Conservation (phyloP, 139 green algal genomes). For the Chlorella sorokiniana region DNA sequence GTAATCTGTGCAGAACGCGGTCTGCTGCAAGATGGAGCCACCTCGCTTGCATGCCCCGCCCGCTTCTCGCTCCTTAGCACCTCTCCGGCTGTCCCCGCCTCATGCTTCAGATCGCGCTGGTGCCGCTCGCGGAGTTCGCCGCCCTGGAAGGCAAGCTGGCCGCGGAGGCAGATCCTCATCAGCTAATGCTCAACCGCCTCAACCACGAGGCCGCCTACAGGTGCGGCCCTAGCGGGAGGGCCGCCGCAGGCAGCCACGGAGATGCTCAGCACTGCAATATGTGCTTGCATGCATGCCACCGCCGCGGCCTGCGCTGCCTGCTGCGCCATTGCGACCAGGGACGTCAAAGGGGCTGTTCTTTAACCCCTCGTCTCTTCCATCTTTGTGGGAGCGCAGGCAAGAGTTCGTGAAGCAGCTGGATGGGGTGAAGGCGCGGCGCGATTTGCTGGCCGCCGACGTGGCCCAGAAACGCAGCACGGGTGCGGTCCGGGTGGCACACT, state of each 20-base stretch:
- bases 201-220: slow-evolving; percentile 36
- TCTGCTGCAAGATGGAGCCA: not conserved
- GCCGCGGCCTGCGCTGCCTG: not conserved
- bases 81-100: not conserved
- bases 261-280: too few relatives aligned
- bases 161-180: slow-evolving; percentile 21
- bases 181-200: slow-evolving; percentile 46
- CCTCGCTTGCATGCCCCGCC: not conserved
- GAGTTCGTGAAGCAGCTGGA: slow-evolving; percentile 38
- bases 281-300: not conserved
- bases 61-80: not conserved
- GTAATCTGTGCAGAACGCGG: too few relatives aligned
- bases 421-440: slow-evolving; percentile 32
- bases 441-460: slow-evolving; percentile 42
- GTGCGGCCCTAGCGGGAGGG: not conserved
- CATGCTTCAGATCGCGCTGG: slow-evolving; percentile 56
- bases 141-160: not conserved
- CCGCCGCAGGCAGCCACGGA: not conserved
- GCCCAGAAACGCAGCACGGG: slow-evolving; percentile 37
- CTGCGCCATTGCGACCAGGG: too few relatives aligned
- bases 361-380: too few relatives aligned
- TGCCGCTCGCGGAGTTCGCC: slow-evolving; percentile 56
- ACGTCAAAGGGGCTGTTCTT: too few relatives aligned
- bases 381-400: not conserved
- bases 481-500: not conserved